Conservation (phyloP, 2,329 filamentous ascomycete species). For the Neopestalotiopsis sp. region DNA sequence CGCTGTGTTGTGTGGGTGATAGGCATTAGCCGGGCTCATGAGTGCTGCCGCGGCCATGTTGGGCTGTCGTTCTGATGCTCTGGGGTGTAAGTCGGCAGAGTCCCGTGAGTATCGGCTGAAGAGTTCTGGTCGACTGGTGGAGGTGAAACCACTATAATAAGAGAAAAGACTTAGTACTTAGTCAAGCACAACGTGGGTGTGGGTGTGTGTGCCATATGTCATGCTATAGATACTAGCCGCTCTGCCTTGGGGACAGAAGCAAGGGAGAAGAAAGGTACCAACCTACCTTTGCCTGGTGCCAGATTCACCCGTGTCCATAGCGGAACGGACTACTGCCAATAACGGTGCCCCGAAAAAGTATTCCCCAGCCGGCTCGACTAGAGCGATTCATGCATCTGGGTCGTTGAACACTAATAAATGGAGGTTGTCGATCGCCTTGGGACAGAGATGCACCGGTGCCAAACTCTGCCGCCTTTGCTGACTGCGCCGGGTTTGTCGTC, state of each 20-base stretch:
- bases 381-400: constrained; percentile 38
- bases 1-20: constrained; percentile 31
- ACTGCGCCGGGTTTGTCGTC: constrained; percentile 2
- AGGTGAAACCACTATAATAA: constrained; percentile 35
- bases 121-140: constrained; percentile 33
- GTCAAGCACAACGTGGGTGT: background rate
- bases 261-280: constrained; percentile 1
- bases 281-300: constrained; percentile 42
- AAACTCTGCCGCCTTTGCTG: constrained; percentile 18
- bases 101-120: constrained; percentile 32
- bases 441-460: constrained; percentile 19
- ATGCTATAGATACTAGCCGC: constrained; percentile 6
- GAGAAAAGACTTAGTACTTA: constrained; percentile 28
- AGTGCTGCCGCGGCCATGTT: constrained; percentile 38
- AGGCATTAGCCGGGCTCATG: constrained; percentile 37
- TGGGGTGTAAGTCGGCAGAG: constrained; percentile 28
- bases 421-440: constrained; percentile 17
- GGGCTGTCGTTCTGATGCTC: constrained; percentile 26
- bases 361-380: constrained; percentile 35
- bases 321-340: constrained; percentile 36
- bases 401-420: constrained; percentile 22
- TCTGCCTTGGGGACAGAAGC: background rate
- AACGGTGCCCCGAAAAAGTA: constrained; percentile 31
- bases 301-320: constrained; percentile 43
- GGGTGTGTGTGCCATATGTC: background rate